phyloP scores from a whole-genome alignment of 192 early-diverging fungal species.

The Irineochytrium annulatum region DNA sequence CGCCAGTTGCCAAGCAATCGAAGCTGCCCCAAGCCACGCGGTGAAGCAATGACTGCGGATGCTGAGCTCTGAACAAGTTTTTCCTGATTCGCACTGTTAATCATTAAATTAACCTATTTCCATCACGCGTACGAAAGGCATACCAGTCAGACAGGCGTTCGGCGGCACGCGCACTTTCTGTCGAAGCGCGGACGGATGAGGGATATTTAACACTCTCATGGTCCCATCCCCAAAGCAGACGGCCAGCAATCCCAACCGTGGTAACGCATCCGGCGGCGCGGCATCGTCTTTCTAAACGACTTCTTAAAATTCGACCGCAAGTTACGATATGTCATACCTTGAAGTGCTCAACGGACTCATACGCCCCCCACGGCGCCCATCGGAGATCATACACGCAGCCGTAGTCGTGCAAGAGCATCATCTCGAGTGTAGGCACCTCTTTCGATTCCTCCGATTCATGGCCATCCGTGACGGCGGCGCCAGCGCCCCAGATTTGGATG shows the following conservation, averaged over 20 bases:
- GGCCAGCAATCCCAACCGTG: constrained; percentile 37
- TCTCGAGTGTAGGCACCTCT: constrained; percentile 16
- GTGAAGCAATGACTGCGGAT: constrained; percentile 24
- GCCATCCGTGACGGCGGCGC: background rate
- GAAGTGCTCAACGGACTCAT: constrained; percentile 7
- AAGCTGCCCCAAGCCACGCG: constrained; percentile 25
- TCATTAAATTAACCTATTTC: background rate
- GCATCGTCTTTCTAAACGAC: background rate
- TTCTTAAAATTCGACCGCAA: background rate
- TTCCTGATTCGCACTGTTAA: constrained; percentile 8
- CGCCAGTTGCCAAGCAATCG: constrained; percentile 26
- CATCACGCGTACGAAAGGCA: background rate
- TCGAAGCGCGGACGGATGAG: constrained; percentile 25
- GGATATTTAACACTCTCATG: constrained; percentile 32
- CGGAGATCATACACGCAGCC: constrained; percentile 34
- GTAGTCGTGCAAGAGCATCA: constrained; percentile 29
- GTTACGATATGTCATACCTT: background rate
- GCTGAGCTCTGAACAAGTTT: constrained; percentile 10
- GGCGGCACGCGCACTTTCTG: background rate
- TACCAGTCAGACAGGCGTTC: constrained; percentile 8
- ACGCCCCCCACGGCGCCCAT: constrained; percentile 29
- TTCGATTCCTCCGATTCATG: no score
- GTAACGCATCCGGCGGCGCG: background rate
- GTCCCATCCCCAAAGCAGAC: constrained; percentile 39
- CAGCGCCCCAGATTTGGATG: constrained; percentile 39